A percentile compares a stretch with the other conserved stretches of the same genome.
Evolutionary conservation across 108 stramenopile genomes (phyloP).

Genomic region (Cyclotella cryptica): DNA sequence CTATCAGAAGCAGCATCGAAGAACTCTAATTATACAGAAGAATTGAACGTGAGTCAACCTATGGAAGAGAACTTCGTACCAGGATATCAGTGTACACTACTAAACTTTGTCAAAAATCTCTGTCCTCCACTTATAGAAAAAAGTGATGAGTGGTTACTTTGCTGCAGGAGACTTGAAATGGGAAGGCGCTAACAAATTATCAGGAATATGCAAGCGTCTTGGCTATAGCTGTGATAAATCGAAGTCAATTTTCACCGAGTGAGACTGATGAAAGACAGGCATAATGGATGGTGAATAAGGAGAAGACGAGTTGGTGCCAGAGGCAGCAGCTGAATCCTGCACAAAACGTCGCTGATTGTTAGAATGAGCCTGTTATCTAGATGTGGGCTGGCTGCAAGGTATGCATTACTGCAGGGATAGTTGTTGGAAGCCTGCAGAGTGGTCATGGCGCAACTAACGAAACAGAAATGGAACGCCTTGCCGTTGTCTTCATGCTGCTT

Average conservation of each 20-base stretch:
- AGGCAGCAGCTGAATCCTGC: no score
- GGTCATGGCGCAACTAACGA: no score
- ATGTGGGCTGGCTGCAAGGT: no score
- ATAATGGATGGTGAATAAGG: neutral
- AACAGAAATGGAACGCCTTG: no score
- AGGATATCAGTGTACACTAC: neutral
- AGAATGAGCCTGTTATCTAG: no score
- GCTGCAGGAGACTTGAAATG: slow-evolving; percentile 10
- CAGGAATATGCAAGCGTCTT: slow-evolving; percentile 12
- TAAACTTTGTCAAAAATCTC: no score
- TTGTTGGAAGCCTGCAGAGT: no score
- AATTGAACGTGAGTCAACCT: slow-evolving; percentile 17
- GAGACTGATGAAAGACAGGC: neutral
- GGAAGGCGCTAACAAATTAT: slow-evolving; percentile 27
- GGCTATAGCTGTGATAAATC: slow-evolving; percentile 29
- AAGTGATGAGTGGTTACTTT: slow-evolving; percentile 14
- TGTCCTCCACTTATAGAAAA: neutral
- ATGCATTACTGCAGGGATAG: no score
- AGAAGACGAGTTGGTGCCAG: no score
- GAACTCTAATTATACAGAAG: neutral
- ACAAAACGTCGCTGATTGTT: no score
- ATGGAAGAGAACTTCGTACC: neutral
- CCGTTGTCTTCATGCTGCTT: no score
- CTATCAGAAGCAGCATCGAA: neutral
- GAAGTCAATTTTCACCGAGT: slow-evolving; percentile 14